A percentile compares a stretch with the other conserved stretches of the same genome.
These are phyloP conservation scores for Suillus ampliporus DNA, from an alignment of 768 basidiomycete genomes.

Conservation along the genomic window DNA sequence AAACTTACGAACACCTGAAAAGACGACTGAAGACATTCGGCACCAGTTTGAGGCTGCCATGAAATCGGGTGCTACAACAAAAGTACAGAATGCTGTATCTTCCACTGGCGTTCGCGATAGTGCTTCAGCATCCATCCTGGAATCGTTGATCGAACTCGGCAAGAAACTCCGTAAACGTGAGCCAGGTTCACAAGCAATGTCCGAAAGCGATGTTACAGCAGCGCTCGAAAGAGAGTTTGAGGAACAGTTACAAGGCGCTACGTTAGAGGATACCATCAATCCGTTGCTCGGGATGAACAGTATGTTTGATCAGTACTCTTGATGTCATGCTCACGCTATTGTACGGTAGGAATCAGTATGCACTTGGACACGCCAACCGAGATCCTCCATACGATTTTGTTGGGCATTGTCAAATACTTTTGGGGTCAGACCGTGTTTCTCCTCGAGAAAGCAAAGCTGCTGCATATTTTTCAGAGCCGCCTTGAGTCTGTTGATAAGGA, in stretches of 20 bases:
- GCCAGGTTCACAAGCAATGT: neutral
- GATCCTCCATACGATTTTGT: slow-evolving; percentile 35
- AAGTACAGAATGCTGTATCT: neutral
- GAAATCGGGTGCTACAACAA: neutral
- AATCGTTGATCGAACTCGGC: slow-evolving; percentile 9
- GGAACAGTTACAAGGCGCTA: neutral
- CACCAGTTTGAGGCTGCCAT: slow-evolving; percentile 9
- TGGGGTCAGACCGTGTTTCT: slow-evolving; percentile 25
- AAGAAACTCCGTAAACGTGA: slow-evolving; percentile 10
- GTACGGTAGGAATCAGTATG: slow-evolving; percentile 33
- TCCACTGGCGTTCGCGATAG: slow-evolving; percentile 8
- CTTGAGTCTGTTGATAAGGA: slow-evolving; percentile 24
- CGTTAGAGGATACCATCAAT: slow-evolving; percentile 8
- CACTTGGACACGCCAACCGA: slow-evolving; percentile 39
- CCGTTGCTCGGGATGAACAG: slow-evolving; percentile 11
- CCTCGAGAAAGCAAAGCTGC: slow-evolving; percentile 25
- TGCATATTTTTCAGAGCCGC: slow-evolving; percentile 25
- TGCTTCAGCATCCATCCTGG: slow-evolving; percentile 1
- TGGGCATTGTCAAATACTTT: slow-evolving; percentile 39
- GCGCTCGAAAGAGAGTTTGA: slow-evolving; percentile 11
- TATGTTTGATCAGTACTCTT: slow-evolving; percentile 12
- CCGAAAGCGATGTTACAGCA: neutral
- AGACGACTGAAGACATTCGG: slow-evolving; percentile 21
- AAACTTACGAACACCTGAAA: slow-evolving; percentile 13
- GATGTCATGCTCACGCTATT: neutral